These are phyloP conservation scores for Candida montana DNA, from an alignment of 805 yeast species.

Conservation along the genomic window DNA sequence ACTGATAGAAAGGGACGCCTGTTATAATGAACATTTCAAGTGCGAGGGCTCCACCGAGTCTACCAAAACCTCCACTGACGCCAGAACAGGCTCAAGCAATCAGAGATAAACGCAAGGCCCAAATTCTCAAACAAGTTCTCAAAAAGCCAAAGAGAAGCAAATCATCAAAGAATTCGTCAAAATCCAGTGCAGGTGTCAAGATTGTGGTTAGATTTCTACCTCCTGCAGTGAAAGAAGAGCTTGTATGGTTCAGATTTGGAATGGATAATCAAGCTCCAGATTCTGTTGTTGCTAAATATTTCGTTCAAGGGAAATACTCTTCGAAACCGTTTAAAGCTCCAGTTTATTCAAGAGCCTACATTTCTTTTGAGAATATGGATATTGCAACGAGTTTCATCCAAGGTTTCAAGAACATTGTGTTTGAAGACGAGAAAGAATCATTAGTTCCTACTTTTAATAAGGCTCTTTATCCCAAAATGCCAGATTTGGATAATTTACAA, in stretches of 20 bases:
- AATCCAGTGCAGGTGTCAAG: slow-evolving; percentile 13
- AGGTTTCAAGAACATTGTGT: slow-evolving; percentile 15
- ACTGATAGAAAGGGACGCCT: too few relatives aligned
- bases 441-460: slow-evolving; percentile 32
- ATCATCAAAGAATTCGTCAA: background rate
- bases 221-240: slow-evolving; percentile 29
- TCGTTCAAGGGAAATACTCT: slow-evolving; percentile 37
- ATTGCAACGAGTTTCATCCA: slow-evolving; percentile 26
- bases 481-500: slow-evolving; percentile 6
- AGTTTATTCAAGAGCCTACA: slow-evolving; percentile 37
- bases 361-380: slow-evolving; percentile 28
- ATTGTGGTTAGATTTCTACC: slow-evolving; percentile 39
- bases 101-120: background rate
- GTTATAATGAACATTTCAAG: background rate
- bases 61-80: background rate
- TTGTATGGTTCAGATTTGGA: slow-evolving; percentile 25
- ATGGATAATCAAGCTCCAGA: slow-evolving; percentile 5
- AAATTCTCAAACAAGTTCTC: background rate
- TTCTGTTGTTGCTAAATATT: slow-evolving; percentile 25
- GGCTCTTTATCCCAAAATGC: slow-evolving; percentile 31
- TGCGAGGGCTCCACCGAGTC: background rate
- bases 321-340: slow-evolving; percentile 35
- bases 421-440: slow-evolving; percentile 24
- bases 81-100: background rate
- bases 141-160: background rate